Conservation (phyloP, 2,329 filamentous ascomycete genomes). For the Fusarium cicatricum region DNA sequence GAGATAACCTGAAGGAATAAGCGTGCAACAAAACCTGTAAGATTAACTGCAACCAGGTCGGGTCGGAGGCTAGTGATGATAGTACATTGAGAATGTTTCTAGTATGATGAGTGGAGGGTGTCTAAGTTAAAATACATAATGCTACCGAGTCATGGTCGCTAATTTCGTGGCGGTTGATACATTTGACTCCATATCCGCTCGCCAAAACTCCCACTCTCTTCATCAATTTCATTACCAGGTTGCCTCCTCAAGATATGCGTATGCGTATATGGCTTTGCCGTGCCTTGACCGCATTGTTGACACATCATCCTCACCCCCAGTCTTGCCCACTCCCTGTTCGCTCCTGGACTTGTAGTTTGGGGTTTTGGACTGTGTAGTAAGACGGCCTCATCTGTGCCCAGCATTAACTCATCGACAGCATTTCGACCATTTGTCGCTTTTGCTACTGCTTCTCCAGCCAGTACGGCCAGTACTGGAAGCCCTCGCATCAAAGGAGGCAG, state of each 20-base stretch:
- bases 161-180: no score
- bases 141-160: no score
- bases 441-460: constrained; percentile 27
- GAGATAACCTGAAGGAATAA: constrained; percentile 17
- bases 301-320: constrained; percentile 17
- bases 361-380: background rate
- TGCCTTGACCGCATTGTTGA: background rate
- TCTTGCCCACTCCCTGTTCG: background rate
- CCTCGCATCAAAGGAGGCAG: constrained; percentile 27
- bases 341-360: fast-evolving
- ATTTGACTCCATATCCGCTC: no score
- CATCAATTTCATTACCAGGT: background rate
- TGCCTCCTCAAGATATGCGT: no score
- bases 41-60: no score
- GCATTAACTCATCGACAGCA: constrained; percentile 26
- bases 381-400: constrained; percentile 20
- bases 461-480: constrained; percentile 26
- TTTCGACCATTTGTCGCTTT: constrained; percentile 23
- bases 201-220: no score
- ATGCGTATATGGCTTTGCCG: background rate
- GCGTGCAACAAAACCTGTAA: no score
- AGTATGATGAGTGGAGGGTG: no score
- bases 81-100: no score
- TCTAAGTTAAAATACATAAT: no score
- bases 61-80: no score